Percentiles rank a stretch among this genome's conserved stretches.
Conservation (phyloP, 805 yeast species). For the Maudiozyma barnettii region DNA sequence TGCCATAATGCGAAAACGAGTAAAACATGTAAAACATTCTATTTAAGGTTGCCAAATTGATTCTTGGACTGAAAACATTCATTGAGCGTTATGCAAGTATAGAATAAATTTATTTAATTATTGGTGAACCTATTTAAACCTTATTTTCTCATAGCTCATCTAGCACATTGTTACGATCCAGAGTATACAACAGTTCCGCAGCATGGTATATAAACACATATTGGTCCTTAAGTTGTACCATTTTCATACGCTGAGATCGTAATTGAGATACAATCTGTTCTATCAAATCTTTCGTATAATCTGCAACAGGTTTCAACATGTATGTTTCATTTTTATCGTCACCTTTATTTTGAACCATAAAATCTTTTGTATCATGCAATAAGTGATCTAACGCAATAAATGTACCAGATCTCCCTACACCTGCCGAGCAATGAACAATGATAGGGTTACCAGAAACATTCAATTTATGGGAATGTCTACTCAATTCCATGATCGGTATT, state of each 20-base stretch:
- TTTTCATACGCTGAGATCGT: constrained; percentile 28
- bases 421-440: constrained; percentile 91
- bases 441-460: constrained; percentile 37
- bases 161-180: not conserved
- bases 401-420: constrained; percentile 94
- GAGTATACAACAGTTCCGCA: constrained; percentile 7
- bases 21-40: no score
- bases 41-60: no score
- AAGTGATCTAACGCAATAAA: constrained; percentile 45
- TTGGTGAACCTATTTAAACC: no score
- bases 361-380: constrained; percentile 23
- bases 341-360: constrained; percentile 1
- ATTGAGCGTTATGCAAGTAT: no score
- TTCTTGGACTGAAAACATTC: no score
- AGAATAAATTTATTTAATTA: no score
- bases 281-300: constrained; percentile 23
- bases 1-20: no score
- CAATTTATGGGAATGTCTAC: constrained; percentile 23
- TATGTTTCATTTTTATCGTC: not conserved
- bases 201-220: constrained; percentile 28
- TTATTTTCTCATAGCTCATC: not conserved
- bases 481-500: constrained; percentile 26
- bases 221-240: constrained; percentile 30
- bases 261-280: constrained; percentile 28
- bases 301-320: not conserved